A percentile compares a stretch with the other conserved stretches of the same genome.
Conservation (phyloP, 345 rosid genomes). For the Hevea brasiliensis region DNA sequence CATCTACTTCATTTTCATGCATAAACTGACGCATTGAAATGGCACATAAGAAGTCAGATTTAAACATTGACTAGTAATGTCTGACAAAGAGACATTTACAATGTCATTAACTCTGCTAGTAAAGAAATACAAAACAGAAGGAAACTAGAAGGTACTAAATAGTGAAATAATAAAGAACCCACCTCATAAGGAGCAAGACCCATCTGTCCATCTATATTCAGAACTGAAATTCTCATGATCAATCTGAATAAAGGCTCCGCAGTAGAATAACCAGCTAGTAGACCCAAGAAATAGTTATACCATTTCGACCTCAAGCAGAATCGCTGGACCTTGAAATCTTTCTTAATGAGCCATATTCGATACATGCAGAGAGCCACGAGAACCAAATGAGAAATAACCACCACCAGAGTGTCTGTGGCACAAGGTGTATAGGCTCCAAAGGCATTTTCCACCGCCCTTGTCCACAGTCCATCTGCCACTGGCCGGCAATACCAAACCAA, state of each 20-base stretch:
- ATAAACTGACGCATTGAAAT: no score
- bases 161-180: slow-evolving; percentile 9
- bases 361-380: slow-evolving; percentile 68
- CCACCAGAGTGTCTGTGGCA: slow-evolving; percentile 75
- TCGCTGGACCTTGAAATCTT: slow-evolving; percentile 61
- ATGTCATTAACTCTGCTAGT: background rate
- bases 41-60: background rate
- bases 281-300: slow-evolving; percentile 62
- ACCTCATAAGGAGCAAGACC: slow-evolving; percentile 97
- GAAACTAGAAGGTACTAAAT: background rate
- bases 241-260: slow-evolving; percentile 85
- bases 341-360: slow-evolving; percentile 70
- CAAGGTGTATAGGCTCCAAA: slow-evolving; percentile 97
- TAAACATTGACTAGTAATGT: background rate
- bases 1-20: background rate
- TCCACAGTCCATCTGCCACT: slow-evolving; percentile 69
- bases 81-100: background rate
- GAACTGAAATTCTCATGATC: slow-evolving; percentile 79
- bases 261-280: slow-evolving; percentile 69
- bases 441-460: slow-evolving; percentile 74
- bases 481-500: slow-evolving; percentile 88
- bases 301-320: slow-evolving; percentile 74
- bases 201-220: slow-evolving; percentile 69
- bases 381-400: slow-evolving; percentile 60
- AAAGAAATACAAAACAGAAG: background rate